A percentile compares a stretch with the other conserved stretches of the same genome.
Evolutionary conservation across 129 eudicot species (phyloP).

Genomic region (Escallonia rubra): DNA sequence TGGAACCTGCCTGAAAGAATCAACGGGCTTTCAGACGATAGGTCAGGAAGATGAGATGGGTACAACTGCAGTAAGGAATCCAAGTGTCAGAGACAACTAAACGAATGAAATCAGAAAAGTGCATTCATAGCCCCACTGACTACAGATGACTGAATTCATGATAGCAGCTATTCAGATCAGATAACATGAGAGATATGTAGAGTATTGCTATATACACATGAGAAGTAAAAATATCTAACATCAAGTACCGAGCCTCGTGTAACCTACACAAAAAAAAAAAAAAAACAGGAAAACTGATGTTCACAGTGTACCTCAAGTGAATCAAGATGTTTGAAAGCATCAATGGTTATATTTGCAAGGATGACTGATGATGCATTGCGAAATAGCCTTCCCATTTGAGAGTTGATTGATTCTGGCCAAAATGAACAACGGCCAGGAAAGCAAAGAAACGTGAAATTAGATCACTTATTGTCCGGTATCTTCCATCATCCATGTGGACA

Average conservation of each 20-base stretch:
- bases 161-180: too few species aligned
- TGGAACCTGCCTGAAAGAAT: slow-evolving; percentile 71
- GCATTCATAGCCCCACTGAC: not conserved
- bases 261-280: not conserved
- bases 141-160: too few species aligned
- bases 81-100: not conserved
- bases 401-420: slow-evolving; percentile 52
- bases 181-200: too few species aligned
- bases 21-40: slow-evolving; percentile 56
- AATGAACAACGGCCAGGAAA: slow-evolving; percentile 10
- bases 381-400: slow-evolving; percentile 50
- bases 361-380: slow-evolving; percentile 46
- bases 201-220: too few species aligned
- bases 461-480: not conserved
- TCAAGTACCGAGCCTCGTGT: too few species aligned
- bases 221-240: too few species aligned
- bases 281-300: not conserved
- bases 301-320: slow-evolving; percentile 55
- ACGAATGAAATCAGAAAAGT: not conserved
- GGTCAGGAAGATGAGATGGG: slow-evolving; percentile 66
- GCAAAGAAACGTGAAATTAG: not conserved
- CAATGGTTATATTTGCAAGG: slow-evolving; percentile 59
- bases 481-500: not conserved
- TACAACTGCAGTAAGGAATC: slow-evolving; percentile 48
- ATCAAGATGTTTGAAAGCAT: slow-evolving; percentile 47